Conservation (phyloP, 164 flowering plant species). For the Amborella trichopoda region DNA sequence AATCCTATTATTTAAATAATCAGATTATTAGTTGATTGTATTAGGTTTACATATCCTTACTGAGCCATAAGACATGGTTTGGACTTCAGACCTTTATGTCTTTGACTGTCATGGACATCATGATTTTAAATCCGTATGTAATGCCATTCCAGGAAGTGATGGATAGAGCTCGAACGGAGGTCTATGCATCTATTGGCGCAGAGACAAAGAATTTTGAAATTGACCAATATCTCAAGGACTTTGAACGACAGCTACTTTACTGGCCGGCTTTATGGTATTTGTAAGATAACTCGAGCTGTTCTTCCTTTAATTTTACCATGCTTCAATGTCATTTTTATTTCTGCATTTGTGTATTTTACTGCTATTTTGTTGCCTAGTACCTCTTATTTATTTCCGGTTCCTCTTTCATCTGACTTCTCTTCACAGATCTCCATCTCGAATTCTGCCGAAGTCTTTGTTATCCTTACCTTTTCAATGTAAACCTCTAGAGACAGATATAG, state of each 20-base stretch:
- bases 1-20: no score
- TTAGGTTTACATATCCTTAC: not conserved
- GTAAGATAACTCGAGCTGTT: constrained; percentile 32
- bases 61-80: not conserved
- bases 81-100: not conserved
- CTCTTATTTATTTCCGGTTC: not conserved
- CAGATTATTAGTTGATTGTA: not conserved
- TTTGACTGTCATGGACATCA: constrained; percentile 21
- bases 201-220: constrained; percentile 13
- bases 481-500: constrained; percentile 5
- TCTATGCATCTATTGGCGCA: constrained; percentile 19
- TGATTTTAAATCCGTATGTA: constrained; percentile 20
- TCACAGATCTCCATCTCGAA: not conserved
- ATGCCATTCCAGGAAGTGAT: no score
- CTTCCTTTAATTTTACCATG: not conserved
- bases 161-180: no score
- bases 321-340: not conserved
- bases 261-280: constrained; percentile 45
- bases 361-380: not conserved
- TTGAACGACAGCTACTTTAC: constrained; percentile 39
- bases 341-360: not conserved
- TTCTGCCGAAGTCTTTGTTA: constrained; percentile 3
- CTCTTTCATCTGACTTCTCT: not conserved
- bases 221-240: constrained; percentile 25
- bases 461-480: constrained; percentile 15